A percentile compares a stretch with the other conserved stretches of the same genome.
Conservation (phyloP, 306 rosid genomes). For the Acacia crassicarpa region DNA sequence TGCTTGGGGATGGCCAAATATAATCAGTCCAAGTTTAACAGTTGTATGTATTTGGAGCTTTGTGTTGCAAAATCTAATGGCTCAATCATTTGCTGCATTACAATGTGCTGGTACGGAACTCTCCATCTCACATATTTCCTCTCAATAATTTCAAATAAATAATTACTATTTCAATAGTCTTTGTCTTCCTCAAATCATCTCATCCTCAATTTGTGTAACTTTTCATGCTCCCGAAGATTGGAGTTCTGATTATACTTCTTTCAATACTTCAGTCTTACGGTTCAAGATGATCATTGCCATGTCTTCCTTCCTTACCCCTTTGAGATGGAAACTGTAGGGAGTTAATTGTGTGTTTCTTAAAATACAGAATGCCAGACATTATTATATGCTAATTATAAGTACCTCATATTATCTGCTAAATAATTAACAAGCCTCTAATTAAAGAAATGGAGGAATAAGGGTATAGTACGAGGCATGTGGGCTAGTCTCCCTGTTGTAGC, state of each 20-base stretch:
- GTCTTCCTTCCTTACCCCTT: background rate
- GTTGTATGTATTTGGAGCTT: constrained; percentile 39
- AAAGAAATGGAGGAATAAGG: background rate
- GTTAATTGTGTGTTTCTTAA: background rate
- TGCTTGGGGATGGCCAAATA: constrained; percentile 25
- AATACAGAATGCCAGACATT: background rate
- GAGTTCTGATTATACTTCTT: background rate
- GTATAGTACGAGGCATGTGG: background rate
- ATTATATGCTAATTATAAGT: background rate
- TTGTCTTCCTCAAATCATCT: background rate
- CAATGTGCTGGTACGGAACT: constrained; percentile 30
- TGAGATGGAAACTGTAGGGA: background rate
- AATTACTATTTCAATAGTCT: background rate
- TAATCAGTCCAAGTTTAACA: constrained; percentile 33
- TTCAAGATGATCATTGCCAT: background rate
- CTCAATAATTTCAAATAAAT: background rate
- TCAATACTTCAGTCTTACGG: background rate
- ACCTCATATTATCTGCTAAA: background rate
- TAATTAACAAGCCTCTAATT: background rate
- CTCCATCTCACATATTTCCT: constrained; percentile 15
- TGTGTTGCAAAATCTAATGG: constrained; percentile 34
- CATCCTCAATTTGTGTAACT: background rate
- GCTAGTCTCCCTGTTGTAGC: background rate
- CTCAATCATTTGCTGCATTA: constrained; percentile 44
- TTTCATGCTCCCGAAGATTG: background rate